A percentile compares a stretch with the other conserved stretches of the same genome.
These are phyloP conservation scores for Sugiyamaella mastotermitis DNA, from an alignment of 805 yeast genomes.

Conservation along the genomic window DNA sequence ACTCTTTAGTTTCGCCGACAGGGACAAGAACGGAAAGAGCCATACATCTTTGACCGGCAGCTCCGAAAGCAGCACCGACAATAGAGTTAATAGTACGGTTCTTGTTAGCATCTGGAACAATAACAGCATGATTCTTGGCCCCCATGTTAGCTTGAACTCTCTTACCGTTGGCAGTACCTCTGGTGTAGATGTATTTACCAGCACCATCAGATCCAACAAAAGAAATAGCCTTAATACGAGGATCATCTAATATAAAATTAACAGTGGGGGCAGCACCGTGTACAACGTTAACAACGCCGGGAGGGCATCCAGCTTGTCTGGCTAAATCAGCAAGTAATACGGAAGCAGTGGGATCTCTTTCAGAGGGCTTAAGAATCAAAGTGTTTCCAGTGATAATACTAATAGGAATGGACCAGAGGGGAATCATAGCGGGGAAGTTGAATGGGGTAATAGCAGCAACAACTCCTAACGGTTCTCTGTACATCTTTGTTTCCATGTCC, in stretches of 20 bases:
- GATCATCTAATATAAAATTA: conserved; percentile 62
- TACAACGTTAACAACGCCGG: conserved; percentile 64
- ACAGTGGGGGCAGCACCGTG: conserved; percentile 72
- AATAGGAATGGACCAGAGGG: conserved; percentile 60
- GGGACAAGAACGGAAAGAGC: conserved; percentile 68
- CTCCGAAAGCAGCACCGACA: conserved; percentile 74
- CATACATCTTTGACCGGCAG: conserved; percentile 83
- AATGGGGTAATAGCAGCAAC: conserved; percentile 74
- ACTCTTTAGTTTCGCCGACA: conserved; percentile 58
- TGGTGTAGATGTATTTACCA: conserved; percentile 63
- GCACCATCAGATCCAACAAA: conserved; percentile 78
- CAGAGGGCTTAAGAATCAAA: conserved; percentile 62
- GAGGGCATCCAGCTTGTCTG: conserved; percentile 67
- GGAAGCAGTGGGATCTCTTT: conserved; percentile 78
- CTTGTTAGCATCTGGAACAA: conserved; percentile 70
- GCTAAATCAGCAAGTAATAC: conserved; percentile 67
- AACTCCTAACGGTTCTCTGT: conserved; percentile 64
- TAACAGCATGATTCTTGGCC: conserved; percentile 71
- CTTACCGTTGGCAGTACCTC: conserved; percentile 63
- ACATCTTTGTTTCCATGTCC: conserved; percentile 75
- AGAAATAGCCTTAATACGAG: conserved; percentile 68
- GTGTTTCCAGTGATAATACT: conserved; percentile 68
- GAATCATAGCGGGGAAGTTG: conserved; percentile 83
- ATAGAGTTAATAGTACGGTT: conserved; percentile 56
- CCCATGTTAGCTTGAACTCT: conserved; percentile 74